phyloP scores from a whole-genome alignment of 1,139 yeast genomes.

The Debaryomyces nepalensis region DNA sequence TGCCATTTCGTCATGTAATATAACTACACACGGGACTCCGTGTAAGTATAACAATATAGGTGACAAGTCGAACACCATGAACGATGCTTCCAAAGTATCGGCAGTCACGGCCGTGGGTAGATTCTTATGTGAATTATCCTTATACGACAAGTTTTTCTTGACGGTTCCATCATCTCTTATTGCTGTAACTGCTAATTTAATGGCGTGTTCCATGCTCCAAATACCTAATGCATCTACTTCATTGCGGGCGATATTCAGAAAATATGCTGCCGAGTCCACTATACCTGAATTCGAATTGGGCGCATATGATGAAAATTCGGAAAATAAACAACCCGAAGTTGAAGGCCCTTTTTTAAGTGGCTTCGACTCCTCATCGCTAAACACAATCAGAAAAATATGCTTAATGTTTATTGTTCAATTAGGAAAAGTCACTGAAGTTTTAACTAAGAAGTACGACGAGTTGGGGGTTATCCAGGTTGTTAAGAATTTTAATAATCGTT shows the following conservation, averaged over 20 bases:
- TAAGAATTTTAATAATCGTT: slow-evolving; percentile 36
- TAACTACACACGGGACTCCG: slow-evolving; percentile 32
- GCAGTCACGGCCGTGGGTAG: slow-evolving; percentile 62
- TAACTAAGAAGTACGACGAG: slow-evolving; percentile 55
- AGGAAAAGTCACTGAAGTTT: slow-evolving; percentile 56
- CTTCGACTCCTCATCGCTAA: slow-evolving; percentile 47
- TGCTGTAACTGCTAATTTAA: slow-evolving; percentile 69
- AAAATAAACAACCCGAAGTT: slow-evolving; percentile 50
- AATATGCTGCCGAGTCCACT: slow-evolving; percentile 17
- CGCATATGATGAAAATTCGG: slow-evolving; percentile 24
- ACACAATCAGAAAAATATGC: slow-evolving; percentile 47
- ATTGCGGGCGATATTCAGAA: slow-evolving; percentile 30
- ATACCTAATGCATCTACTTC: slow-evolving; percentile 42
- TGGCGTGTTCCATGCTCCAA: slow-evolving; percentile 71
- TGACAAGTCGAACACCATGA: slow-evolving; percentile 14
- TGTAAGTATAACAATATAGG: slow-evolving; percentile 32
- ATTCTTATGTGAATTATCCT: slow-evolving; percentile 75
- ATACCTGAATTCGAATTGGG: neutral
- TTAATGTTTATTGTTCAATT: slow-evolving; percentile 52
- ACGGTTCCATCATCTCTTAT: slow-evolving; percentile 63
- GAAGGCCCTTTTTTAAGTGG: slow-evolving; percentile 58
- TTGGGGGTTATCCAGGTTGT: slow-evolving; percentile 49
- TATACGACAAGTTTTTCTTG: slow-evolving; percentile 72
- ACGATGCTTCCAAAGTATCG: slow-evolving; percentile 39
- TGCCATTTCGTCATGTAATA: slow-evolving; percentile 43